Evolutionary conservation across 2,329 filamentous ascomycete species (phyloP).

Genomic region (Tolypocladium pustulatum): DNA sequence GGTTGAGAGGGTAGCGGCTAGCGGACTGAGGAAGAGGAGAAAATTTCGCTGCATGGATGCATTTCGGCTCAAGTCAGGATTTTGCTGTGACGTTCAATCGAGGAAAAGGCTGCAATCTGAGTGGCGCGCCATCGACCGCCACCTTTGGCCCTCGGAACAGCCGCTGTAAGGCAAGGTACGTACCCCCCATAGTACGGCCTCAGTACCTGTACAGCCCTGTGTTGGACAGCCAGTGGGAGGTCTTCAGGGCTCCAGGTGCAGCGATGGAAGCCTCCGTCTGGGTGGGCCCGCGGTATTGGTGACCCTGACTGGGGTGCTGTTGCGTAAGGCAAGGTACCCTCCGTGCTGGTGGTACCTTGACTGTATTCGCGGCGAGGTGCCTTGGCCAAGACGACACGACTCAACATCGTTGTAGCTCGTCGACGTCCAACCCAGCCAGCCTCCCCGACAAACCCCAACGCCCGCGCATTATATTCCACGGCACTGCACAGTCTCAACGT

Average conservation of each 20-base stretch:
- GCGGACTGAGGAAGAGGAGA: background rate
- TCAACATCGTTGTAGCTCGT: background rate
- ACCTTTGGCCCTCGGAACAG: background rate
- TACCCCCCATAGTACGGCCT: background rate
- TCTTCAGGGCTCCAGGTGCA: background rate
- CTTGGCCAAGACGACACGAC: background rate
- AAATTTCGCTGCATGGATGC: background rate
- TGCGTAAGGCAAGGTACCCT: background rate
- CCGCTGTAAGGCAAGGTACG: background rate
- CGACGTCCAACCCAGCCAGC: background rate
- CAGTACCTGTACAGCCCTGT: background rate
- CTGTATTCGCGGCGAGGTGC: background rate
- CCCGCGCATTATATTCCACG: background rate
- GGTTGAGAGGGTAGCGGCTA: background rate
- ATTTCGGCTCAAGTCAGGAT: background rate
- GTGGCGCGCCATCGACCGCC: background rate
- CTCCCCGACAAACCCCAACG: background rate
- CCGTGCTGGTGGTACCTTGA: background rate
- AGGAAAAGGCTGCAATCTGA: background rate
- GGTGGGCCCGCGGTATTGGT: background rate
- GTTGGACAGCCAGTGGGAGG: background rate
- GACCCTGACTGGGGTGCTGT: background rate
- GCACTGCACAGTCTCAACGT: background rate
- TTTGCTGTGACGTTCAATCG: background rate
- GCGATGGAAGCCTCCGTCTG: background rate